Evolutionary conservation across 257 asterid species (phyloP).

Genomic region (Primulina eburnea): DNA sequence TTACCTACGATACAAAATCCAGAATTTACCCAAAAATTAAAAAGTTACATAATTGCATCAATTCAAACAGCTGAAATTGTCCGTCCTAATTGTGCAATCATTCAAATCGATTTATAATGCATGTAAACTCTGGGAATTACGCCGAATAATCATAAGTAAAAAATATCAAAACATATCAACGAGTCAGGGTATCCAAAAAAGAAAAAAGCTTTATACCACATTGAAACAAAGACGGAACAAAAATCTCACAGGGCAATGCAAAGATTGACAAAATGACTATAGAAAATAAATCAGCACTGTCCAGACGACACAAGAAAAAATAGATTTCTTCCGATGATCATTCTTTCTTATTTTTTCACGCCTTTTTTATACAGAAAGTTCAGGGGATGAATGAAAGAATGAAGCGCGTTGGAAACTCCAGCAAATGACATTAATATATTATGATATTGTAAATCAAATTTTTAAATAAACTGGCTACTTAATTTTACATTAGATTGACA

Average conservation of each 20-base stretch:
- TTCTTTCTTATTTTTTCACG: neutral
- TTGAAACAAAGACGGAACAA: neutral
- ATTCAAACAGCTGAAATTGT: conserved; percentile 9
- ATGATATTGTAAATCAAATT: too few species aligned
- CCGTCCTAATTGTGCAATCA: neutral
- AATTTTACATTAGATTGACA: too few species aligned
- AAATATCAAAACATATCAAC: neutral
- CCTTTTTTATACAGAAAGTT: neutral
- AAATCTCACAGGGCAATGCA: neutral
- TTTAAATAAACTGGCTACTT: too few species aligned
- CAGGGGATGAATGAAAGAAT: neutral
- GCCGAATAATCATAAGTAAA: neutral
- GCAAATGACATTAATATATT: too few species aligned
- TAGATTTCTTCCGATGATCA: neutral
- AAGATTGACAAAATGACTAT: conserved; percentile 1
- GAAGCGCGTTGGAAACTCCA: neutral
- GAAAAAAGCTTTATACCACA: conserved; percentile 6
- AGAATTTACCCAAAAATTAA: conserved; percentile 13
- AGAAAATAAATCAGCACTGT: neutral
- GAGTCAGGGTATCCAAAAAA: neutral
- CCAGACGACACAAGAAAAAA: too few species aligned
- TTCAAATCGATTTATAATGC: conserved; percentile 6
- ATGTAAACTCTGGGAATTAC: neutral
- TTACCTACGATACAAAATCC: conserved; percentile 21
- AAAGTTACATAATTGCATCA: conserved; percentile 18